Evolutionary conservation across 2,329 filamentous ascomycete genomes (phyloP), one percentile per base, ranked within the genome.

Genomic region (Claviceps sorghi): DNA sequence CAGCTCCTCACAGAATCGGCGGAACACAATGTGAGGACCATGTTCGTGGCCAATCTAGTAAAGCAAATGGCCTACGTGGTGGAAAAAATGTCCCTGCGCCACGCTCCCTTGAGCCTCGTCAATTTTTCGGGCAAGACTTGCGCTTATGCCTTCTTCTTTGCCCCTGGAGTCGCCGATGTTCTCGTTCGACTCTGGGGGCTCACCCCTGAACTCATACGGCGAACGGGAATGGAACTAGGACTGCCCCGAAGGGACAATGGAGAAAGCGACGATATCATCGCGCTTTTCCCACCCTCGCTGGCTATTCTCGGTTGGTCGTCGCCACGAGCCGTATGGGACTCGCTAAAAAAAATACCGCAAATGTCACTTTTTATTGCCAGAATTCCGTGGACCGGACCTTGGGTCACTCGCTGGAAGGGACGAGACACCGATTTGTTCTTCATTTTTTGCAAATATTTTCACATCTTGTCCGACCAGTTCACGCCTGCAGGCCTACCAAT

Each of bases 61-160:
- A 81, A 84, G 41, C 90, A 95, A 62, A 86, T 95, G 80, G 76
- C 79, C 1, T 85, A 93, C 57, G 85, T 89, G n/a, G 83, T 95
- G 7, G 87, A 93, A 52, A 91, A 88, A 63, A 85, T 95, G 82
- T 89, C 87, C 17, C 72, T 87, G 60, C 80, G 87, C 48, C 84
- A 88, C 54, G 73, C 72, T 4, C 77, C 78, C 1, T 61, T 73
- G 21, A 84, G 80, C 59, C 66, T 89, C 54, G 86, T 95, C 53
- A 84, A 85, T 32, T 95, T 95, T 64, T 88, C 87, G 51, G 90
- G 88, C 54, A 94, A 93, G 67, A 87, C 88, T 4, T 91, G 86
- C 62, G 89, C 90, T 2, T 95, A 94, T 66, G 89, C 88, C 32
- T 95, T 95, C 67, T 93, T 91, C 69, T 96, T 95, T 61, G 90